Evolutionary conservation across 306 rosid genomes (phyloP).

Genomic region (Lupinus albus): DNA sequence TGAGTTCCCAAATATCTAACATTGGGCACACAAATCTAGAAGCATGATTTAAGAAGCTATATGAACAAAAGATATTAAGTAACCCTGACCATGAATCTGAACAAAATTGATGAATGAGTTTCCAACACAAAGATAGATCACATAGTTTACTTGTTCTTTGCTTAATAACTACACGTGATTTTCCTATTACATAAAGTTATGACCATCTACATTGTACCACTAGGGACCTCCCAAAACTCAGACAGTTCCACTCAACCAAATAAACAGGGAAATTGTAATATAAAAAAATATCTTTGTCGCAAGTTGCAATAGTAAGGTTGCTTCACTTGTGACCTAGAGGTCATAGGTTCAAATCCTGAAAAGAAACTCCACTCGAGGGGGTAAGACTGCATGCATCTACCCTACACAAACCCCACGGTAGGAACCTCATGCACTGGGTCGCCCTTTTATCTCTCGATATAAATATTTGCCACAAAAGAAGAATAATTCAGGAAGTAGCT

Average conservation of each 20-base stretch:
- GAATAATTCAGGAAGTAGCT: too few relatives aligned
- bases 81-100: not conserved
- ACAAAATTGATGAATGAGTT: slow-evolving; percentile 5
- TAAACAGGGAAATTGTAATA: not conserved
- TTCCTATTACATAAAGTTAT: slow-evolving; percentile 25
- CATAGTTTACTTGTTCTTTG: not conserved
- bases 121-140: slow-evolving; percentile 12
- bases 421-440: too few relatives aligned
- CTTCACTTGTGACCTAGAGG: too few relatives aligned
- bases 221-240: slow-evolving; percentile 30
- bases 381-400: too few relatives aligned
- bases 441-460: too few relatives aligned
- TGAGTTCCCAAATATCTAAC: slow-evolving; percentile 14
- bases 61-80: slow-evolving; percentile 3
- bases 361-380: too few relatives aligned
- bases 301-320: too few relatives aligned
- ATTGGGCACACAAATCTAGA: slow-evolving; percentile 29
- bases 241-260: slow-evolving; percentile 4
- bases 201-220: slow-evolving; percentile 1
- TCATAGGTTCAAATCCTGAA: too few relatives aligned
- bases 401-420: too few relatives aligned
- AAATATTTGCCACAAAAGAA: not conserved
- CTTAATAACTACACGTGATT: slow-evolving; percentile 27
- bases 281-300: not conserved
- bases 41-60: slow-evolving; percentile 11